These are phyloP conservation scores for Isoetes taiwanensis DNA, from an alignment of 75 land plant species.

Conservation along the genomic window DNA sequence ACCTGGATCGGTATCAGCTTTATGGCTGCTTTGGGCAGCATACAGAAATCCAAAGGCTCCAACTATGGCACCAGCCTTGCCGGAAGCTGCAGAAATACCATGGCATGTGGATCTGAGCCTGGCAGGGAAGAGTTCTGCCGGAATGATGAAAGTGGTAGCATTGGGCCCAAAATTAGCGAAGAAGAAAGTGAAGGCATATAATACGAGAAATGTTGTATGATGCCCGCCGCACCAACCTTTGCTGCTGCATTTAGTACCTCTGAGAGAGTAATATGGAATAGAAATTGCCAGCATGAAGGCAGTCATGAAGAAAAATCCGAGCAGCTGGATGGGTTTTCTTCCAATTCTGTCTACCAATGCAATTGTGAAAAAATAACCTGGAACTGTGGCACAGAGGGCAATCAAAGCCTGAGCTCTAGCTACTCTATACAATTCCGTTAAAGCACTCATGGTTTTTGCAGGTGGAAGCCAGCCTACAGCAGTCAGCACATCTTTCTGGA, in stretches of 20 bases:
- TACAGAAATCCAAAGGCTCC: slow-evolving; percentile 73
- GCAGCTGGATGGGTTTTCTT: slow-evolving; percentile 30
- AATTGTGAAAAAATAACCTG: slow-evolving; percentile 43
- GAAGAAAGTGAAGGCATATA: slow-evolving; percentile 43
- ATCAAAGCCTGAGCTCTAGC: slow-evolving; percentile 38
- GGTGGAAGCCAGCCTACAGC: slow-evolving; percentile 15
- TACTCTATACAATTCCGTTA: slow-evolving; percentile 23
- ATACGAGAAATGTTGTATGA: slow-evolving; percentile 15
- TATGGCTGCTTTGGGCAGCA: slow-evolving; percentile 40
- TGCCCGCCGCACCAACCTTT: slow-evolving; percentile 11
- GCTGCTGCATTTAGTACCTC: slow-evolving; percentile 11
- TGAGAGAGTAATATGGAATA: slow-evolving; percentile 21
- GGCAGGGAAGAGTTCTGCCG: slow-evolving; percentile 48
- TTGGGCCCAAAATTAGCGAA: slow-evolving; percentile 79
- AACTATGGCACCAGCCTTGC: slow-evolving; percentile 58
- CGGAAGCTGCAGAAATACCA: slow-evolving; percentile 28
- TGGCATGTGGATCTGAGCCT: slow-evolving; percentile 21
- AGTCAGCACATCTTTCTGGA: slow-evolving; percentile 36
- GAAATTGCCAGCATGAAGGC: slow-evolving; percentile 30
- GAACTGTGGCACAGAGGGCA: slow-evolving; percentile 39
- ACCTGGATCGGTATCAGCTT: slow-evolving; percentile 27
- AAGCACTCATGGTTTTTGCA: slow-evolving; percentile 15
- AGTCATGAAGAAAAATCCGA: slow-evolving; percentile 46
- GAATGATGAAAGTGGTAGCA: slow-evolving; percentile 58
- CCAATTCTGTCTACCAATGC: slow-evolving; percentile 47